These are phyloP conservation scores for Tricladium varicosporioides DNA, from an alignment of 2,329 filamentous ascomycete genomes.

Conservation along the genomic window DNA sequence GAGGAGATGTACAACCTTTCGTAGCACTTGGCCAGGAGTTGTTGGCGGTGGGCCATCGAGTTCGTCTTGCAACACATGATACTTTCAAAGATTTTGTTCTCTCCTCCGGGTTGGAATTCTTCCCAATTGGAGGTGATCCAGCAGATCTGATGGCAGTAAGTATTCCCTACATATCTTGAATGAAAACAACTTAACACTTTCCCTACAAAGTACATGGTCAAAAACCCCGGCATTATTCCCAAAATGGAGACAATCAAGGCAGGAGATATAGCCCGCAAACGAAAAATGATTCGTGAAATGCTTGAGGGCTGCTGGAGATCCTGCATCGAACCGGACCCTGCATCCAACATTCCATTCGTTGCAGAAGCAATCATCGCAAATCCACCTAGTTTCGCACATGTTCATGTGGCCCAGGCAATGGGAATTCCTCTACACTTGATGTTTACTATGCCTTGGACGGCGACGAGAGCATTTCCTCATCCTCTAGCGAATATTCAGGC, in stretches of 20 bases:
- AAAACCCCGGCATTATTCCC: conserved; percentile 80
- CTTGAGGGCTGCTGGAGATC: conserved; percentile 80
- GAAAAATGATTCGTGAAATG: conserved; percentile 72
- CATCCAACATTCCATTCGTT: conserved; percentile 21
- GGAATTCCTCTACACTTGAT: conserved; percentile 62
- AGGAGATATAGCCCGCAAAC: conserved; percentile 70
- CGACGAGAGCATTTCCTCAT: conserved; percentile 25
- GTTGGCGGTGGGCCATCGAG: conserved; percentile 62
- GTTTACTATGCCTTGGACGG: conserved; percentile 62
- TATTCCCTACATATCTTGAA: background rate
- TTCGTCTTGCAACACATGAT: conserved; percentile 68
- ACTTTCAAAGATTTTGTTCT: conserved; percentile 65
- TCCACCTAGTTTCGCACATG: conserved; percentile 41
- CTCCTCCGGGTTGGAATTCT: conserved; percentile 69
- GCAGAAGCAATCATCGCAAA: conserved; percentile 31
- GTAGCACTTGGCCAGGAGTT: conserved; percentile 64
- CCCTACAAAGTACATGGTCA: conserved; percentile 69
- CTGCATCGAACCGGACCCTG: conserved; percentile 59
- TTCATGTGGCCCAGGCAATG: conserved; percentile 57
- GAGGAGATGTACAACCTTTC: conserved; percentile 74
- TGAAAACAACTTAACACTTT: background rate
- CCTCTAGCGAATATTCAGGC: conserved; percentile 47
- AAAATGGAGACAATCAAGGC: conserved; percentile 70
- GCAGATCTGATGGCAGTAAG: conserved; percentile 8
- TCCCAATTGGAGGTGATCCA: conserved; percentile 53